Base-by-base conservation (phyloP, 768 basidiomycete genomes). In the Podaxis sp. region DNA sequence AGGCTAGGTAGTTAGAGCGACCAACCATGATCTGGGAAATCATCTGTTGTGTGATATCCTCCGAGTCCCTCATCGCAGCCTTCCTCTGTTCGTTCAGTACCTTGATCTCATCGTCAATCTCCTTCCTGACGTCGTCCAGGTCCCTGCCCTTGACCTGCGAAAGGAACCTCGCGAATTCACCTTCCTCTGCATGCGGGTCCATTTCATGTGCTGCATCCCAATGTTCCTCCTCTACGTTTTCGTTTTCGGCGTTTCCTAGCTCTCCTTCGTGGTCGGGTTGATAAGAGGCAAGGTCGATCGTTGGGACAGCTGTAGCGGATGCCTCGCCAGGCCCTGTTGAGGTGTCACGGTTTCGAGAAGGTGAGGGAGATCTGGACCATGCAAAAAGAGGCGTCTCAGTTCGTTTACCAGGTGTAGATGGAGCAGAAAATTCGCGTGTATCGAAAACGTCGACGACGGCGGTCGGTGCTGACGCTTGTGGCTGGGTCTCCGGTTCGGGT, bases 31-130 rank as follows among this genome's bases (percentile, higher is more conserved):
- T 86, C 73, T 98, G 97, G 4, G 87, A 80, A 57, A 96, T 83
- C 95, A 96, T 98, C 67, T 96, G 92, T 71, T 93, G 90, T 2
- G 94, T 95, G 66, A 98, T 85, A 70, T 98, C 94, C 69, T 98
- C 97, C 2, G 94, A 90, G 75, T 98, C 96, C 11, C 96, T 82
- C 86, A 95, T 87, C 22, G 94, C 94, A 33, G 86, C 86, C 73
- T 93, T 96, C 71, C 86, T 84, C 75, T 96, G 91, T 73, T 86
- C 81, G 71, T 95, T 88, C 47, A 99, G 77, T 11, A 81, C 78
- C 65, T 81, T 81, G 63, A 99, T 94, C 73, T 99, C 97, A 52
- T 90, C 89, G 71, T 97, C 93, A 49, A 98, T 95, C 74, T 98
- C 97, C 57, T 82, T 81, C 60, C 89, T 82, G 46, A 96, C 91